These are phyloP conservation scores for Cryptococcus deneoformans DNA, from an alignment of 1,284 basidiomycete species.

Conservation along the genomic window DNA sequence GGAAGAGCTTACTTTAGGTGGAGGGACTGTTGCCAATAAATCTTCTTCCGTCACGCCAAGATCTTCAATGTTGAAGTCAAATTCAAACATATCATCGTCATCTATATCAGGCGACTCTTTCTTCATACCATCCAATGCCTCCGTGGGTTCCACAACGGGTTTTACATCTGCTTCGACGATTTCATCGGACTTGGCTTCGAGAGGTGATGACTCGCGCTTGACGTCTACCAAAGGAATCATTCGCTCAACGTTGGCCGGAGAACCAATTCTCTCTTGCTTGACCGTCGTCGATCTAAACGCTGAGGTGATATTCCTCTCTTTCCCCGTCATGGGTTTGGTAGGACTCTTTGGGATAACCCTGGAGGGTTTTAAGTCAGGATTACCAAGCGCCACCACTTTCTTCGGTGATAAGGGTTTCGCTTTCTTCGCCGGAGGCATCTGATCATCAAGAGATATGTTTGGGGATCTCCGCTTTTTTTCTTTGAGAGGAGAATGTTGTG, in stretches of 20 bases:
- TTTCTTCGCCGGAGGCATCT: slow-evolving; percentile 3
- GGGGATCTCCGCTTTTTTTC: slow-evolving; percentile 1
- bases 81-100: slow-evolving; percentile 31
- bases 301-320: too few relatives aligned
- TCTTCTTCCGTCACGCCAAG: slow-evolving; percentile 30
- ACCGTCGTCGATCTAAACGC: background rate
- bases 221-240: background rate
- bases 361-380: too few relatives aligned
- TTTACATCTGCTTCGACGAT: slow-evolving; percentile 5
- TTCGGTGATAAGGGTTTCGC: slow-evolving; percentile 8
- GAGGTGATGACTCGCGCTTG: background rate
- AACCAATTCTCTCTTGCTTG: background rate
- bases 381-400: background rate
- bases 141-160: background rate
- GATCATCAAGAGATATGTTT: background rate
- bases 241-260: background rate
- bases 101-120: slow-evolving; percentile 6
- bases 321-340: too few relatives aligned
- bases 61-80: slow-evolving; percentile 41
- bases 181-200: background rate
- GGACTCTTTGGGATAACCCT: too few relatives aligned
- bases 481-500: background rate
- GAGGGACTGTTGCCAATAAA: slow-evolving; percentile 6
- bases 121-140: background rate
- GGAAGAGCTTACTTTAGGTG: slow-evolving; percentile 9